phyloP scores from a whole-genome alignment of 2,329 filamentous ascomycete genomes.

The Hymenoscyphus salicellus region DNA sequence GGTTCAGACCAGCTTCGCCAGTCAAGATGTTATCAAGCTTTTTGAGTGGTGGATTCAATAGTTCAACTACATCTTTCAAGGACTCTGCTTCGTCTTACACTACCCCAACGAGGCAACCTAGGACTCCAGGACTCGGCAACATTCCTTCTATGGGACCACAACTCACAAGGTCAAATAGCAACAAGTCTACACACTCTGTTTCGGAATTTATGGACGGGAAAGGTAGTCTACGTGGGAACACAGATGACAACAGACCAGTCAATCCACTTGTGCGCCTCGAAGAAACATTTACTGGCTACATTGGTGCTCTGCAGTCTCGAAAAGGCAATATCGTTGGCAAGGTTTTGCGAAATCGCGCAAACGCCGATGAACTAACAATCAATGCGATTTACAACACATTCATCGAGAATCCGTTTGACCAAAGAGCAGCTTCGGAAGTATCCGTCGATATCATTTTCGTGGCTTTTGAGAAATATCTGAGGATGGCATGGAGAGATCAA shows the following conservation, averaged over 20 bases:
- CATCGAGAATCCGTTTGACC: slow-evolving; percentile 76
- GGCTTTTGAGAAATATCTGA: slow-evolving; percentile 89
- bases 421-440: slow-evolving; percentile 71
- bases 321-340: slow-evolving; percentile 85
- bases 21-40: slow-evolving; percentile 87
- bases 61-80: slow-evolving; percentile 41
- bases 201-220: slow-evolving; percentile 30
- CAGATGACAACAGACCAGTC: slow-evolving; percentile 54
- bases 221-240: slow-evolving; percentile 38
- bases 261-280: slow-evolving; percentile 73
- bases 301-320: slow-evolving; percentile 75
- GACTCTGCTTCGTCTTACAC: slow-evolving; percentile 40
- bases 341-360: slow-evolving; percentile 65
- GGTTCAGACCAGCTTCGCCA: slow-evolving; percentile 76
- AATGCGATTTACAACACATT: slow-evolving; percentile 90
- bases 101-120: slow-evolving; percentile 34
- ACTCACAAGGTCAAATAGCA: slow-evolving; percentile 31
- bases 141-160: slow-evolving; percentile 42
- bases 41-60: slow-evolving; percentile 58
- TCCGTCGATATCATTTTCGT: slow-evolving; percentile 83
- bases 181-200: slow-evolving; percentile 31
- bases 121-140: slow-evolving; percentile 39
- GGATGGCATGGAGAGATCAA: slow-evolving; percentile 81
- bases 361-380: slow-evolving; percentile 73
- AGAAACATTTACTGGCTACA: slow-evolving; percentile 79